phyloP scores from a whole-genome alignment of 2,329 filamentous ascomycete genomes.

The Clonostachys chloroleuca region DNA sequence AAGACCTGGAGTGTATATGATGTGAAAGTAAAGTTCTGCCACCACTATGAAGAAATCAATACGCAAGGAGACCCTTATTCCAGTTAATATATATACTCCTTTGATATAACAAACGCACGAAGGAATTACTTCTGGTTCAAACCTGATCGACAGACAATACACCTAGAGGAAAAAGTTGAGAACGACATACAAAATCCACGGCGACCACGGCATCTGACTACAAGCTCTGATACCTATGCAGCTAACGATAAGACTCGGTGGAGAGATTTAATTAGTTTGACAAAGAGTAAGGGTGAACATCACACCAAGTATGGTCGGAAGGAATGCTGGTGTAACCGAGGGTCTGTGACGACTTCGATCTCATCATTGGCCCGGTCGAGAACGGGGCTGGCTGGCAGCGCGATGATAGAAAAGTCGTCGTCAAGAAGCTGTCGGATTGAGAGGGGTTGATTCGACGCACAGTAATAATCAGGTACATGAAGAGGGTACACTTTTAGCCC shows the following conservation, averaged over 20 bases:
- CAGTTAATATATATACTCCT: neutral
- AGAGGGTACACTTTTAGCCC: too few relatives aligned
- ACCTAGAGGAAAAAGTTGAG: neutral
- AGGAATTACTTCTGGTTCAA: neutral
- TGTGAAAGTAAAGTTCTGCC: neutral
- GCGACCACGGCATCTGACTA: neutral
- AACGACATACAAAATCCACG: neutral
- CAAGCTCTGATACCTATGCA: neutral
- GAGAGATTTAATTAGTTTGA: neutral
- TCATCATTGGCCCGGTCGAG: too few relatives aligned
- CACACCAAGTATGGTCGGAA: too few relatives aligned
- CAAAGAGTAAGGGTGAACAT: too few relatives aligned
- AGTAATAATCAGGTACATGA: too few relatives aligned
- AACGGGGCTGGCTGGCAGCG: too few relatives aligned
- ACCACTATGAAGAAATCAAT: neutral
- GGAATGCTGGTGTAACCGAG: too few relatives aligned
- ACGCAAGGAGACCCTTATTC: too few relatives aligned
- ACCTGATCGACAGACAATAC: neutral
- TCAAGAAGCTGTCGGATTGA: too few relatives aligned
- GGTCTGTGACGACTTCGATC: too few relatives aligned
- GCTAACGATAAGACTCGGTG: neutral
- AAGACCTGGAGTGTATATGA: neutral
- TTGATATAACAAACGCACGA: neutral
- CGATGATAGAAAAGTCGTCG: too few relatives aligned
- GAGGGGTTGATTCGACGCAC: too few relatives aligned